Percentiles rank a stretch among this genome's conserved stretches.
Evolutionary conservation across 1,284 basidiomycete genomes (phyloP).

Genomic region (Psilocybe mexicana): DNA sequence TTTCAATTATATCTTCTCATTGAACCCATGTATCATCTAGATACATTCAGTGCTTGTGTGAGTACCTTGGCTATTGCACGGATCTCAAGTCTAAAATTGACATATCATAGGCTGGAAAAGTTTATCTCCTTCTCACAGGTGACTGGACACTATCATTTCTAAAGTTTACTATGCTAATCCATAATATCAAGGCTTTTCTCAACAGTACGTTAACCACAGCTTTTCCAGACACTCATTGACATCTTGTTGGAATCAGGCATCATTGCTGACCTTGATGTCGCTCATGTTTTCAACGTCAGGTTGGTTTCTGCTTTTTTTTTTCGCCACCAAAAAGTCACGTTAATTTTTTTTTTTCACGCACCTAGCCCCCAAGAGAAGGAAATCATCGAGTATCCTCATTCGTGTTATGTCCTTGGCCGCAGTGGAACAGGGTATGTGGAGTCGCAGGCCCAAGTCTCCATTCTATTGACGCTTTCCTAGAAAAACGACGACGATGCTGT

Average conservation of each 20-base stretch:
- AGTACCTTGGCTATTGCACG: slow-evolving; percentile 19
- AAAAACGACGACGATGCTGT: slow-evolving; percentile 76
- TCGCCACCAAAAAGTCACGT: not conserved
- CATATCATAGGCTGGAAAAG: slow-evolving; percentile 56
- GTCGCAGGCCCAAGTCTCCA: not conserved
- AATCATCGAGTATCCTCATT: slow-evolving; percentile 64
- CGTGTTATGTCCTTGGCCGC: slow-evolving; percentile 70
- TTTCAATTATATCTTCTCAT: not conserved
- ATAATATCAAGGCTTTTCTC: slow-evolving; percentile 45
- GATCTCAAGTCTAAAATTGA: slow-evolving; percentile 1
- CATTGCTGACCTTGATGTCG: slow-evolving; percentile 48
- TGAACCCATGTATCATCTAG: slow-evolving; percentile 27
- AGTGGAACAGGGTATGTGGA: slow-evolving; percentile 69
- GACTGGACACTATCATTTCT: slow-evolving; percentile 5
- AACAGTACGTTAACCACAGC: slow-evolving; percentile 32
- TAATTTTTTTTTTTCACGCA: not conserved
- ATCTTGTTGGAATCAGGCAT: slow-evolving; percentile 25
- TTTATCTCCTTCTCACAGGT: slow-evolving; percentile 65
- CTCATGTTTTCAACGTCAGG: slow-evolving; percentile 44
- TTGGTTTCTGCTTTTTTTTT: slow-evolving; percentile 18
- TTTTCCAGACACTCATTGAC: not conserved
- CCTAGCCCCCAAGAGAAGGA: slow-evolving; percentile 57
- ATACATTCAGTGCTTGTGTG: slow-evolving; percentile 60
- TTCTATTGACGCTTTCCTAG: slow-evolving; percentile 33
- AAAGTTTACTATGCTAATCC: not conserved